Percentiles rank a stretch among this genome's conserved stretches.
phyloP scores from a whole-genome alignment of 805 yeast species.

The Saccharomycopsis sp. region DNA sequence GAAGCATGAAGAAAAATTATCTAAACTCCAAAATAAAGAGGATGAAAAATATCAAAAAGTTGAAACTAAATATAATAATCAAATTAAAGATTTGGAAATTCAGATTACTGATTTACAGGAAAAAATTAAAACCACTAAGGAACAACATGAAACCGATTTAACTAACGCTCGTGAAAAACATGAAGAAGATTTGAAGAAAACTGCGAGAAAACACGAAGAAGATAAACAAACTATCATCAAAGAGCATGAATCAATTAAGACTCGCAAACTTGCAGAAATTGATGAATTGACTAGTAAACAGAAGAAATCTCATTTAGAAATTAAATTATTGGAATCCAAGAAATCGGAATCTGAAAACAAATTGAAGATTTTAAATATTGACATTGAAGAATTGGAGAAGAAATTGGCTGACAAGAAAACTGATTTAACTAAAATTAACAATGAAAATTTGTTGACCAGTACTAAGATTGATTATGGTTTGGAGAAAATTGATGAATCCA shows the following conservation, averaged over 20 bases:
- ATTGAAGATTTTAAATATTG: constrained; percentile 9
- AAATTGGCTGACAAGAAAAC: constrained; percentile 2
- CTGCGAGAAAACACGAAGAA: constrained; percentile 8
- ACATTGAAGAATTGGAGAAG: constrained; percentile 17
- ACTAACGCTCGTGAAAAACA: constrained; percentile 11
- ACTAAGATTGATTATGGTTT: constrained; percentile 1
- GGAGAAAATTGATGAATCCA: constrained; percentile 3
- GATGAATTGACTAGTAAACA: constrained; percentile 16
- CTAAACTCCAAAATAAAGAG: constrained; percentile 15
- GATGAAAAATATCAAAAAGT: constrained; percentile 15
- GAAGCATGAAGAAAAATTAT: constrained; percentile 15
- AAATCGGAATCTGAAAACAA: constrained; percentile 14
- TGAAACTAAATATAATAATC: constrained; percentile 15
- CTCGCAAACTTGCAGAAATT: constrained; percentile 13
- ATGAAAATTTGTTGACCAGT: constrained; percentile 2
- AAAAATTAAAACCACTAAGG: constrained; percentile 7
- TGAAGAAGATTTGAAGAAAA: constrained; percentile 10
- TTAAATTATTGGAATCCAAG: constrained; percentile 17
- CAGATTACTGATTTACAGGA: constrained; percentile 11
- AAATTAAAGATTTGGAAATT: constrained; percentile 15
- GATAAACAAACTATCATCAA: constrained; percentile 16
- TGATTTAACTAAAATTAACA: neutral
- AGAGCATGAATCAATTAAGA: constrained; percentile 11
- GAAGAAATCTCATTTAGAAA: constrained; percentile 15
- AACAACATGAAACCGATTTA: constrained; percentile 12